These are phyloP conservation scores for Fusarium tricinctum DNA, from an alignment of 2,329 filamentous ascomycete species.

Conservation along the genomic window DNA sequence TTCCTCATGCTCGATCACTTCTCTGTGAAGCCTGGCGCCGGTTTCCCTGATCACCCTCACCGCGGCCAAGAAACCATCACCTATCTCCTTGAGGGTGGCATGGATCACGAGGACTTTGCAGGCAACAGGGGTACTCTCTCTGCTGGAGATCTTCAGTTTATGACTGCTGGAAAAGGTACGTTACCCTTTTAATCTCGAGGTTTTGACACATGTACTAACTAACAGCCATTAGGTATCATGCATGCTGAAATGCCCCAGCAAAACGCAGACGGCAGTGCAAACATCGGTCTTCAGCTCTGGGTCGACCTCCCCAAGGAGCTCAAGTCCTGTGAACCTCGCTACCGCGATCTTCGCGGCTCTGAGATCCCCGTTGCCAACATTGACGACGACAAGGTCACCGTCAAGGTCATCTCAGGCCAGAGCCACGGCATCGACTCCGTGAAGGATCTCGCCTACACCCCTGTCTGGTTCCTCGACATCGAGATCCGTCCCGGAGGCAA, in stretches of 20 bases:
- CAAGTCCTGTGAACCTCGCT: conserved; percentile 91
- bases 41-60: conserved; percentile 90
- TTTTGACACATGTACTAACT: conserved; percentile 1
- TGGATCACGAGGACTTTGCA: conserved; percentile 94
- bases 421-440: conserved; percentile 87
- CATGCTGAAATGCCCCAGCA: conserved; percentile 95
- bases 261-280: conserved; percentile 80
- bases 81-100: conserved; percentile 85
- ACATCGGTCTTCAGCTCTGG: conserved; percentile 94
- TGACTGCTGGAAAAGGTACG: conserved; percentile 81
- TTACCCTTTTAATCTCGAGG: too few species aligned
- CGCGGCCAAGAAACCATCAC: conserved; percentile 90
- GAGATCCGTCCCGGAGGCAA: conserved; percentile 83
- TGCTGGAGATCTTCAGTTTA: conserved; percentile 94
- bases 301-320: conserved; percentile 87
- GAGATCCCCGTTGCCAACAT: conserved; percentile 84
- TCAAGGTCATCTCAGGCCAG: conserved; percentile 93
- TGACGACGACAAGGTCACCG: conserved; percentile 79
- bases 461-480: conserved; percentile 95
- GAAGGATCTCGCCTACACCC: conserved; percentile 93
- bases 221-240: conserved; percentile 76
- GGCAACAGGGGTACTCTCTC: conserved; percentile 87
- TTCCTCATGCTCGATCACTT: conserved; percentile 99
- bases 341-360: conserved; percentile 82
- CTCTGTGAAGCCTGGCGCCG: conserved; percentile 80